Percentiles rank a stretch among this genome's conserved stretches.
Conservation (phyloP, 148 eudicot species). For the Oxyria digyna region DNA sequence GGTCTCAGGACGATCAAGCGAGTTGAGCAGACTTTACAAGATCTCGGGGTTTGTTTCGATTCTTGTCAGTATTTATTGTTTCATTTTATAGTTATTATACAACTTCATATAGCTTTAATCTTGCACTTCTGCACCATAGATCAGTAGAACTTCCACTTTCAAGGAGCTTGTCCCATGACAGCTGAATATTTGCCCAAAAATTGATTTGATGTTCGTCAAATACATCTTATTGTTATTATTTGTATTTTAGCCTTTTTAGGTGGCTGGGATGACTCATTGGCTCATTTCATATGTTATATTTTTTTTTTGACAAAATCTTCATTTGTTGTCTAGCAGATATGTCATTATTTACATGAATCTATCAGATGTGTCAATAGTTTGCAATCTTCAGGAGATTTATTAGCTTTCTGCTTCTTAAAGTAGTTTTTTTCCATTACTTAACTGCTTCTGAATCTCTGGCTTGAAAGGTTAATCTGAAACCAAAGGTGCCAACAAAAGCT, state of each 20-base stretch:
- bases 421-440: not conserved
- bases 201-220: too few species aligned
- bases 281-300: too few species aligned
- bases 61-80: not conserved
- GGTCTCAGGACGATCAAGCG: constrained; percentile 93
- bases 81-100: not conserved
- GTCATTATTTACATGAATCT: not conserved
- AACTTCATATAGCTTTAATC: not conserved
- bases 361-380: not conserved
- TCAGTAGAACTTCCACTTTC: too few species aligned
- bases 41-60: constrained; percentile 75
- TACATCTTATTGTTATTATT: too few species aligned
- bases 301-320: not conserved
- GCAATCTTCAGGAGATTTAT: not conserved
- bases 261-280: too few species aligned
- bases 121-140: not conserved
- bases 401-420: not conserved
- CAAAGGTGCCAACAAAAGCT: constrained; percentile 92
- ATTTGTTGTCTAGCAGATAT: not conserved
- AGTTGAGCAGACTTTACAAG: constrained; percentile 93
- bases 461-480: constrained; percentile 80
- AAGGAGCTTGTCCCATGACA: too few species aligned
- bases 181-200: too few species aligned
- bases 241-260: too few species aligned
- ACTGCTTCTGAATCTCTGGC: not conserved